phyloP scores from a whole-genome alignment of 1,139 yeast species.

The Hyphopichia fennica region DNA sequence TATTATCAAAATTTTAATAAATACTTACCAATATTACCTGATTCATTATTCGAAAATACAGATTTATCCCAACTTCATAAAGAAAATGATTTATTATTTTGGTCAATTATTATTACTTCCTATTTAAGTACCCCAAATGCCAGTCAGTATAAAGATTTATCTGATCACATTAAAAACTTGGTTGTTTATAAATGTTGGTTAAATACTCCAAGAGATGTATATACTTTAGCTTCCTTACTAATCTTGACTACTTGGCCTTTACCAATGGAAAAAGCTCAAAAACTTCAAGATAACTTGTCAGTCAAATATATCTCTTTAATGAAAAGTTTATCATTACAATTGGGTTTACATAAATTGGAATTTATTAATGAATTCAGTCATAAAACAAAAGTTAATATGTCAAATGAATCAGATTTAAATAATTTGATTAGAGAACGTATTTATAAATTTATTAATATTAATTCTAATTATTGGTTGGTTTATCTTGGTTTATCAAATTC shows the following conservation, averaged over 20 bases:
- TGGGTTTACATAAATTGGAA: slow-evolving; percentile 45
- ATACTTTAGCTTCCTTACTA: slow-evolving; percentile 39
- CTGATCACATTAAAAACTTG: slow-evolving; percentile 37
- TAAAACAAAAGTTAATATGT: slow-evolving; percentile 38
- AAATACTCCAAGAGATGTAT: slow-evolving; percentile 46
- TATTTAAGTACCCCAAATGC: slow-evolving; percentile 23
- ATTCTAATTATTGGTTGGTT: slow-evolving; percentile 47
- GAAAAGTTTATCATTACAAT: slow-evolving; percentile 42
- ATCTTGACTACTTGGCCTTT: slow-evolving; percentile 52
- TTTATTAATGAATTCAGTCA: slow-evolving; percentile 47
- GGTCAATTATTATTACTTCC: slow-evolving; percentile 43
- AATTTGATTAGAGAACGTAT: slow-evolving; percentile 43
- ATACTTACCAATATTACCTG: slow-evolving; percentile 44
- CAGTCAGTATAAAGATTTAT: slow-evolving; percentile 22
- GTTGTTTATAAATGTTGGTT: slow-evolving; percentile 48
- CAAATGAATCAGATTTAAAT: slow-evolving; percentile 33
- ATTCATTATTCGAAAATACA: slow-evolving; percentile 30
- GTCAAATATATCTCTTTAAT: slow-evolving; percentile 42
- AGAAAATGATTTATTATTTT: slow-evolving; percentile 41
- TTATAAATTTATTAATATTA: slow-evolving; percentile 44
- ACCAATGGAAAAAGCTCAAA: slow-evolving; percentile 28
- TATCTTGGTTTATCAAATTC: slow-evolving; percentile 41
- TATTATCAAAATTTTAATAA: slow-evolving; percentile 34
- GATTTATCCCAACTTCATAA: slow-evolving; percentile 21
- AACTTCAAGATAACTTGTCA: slow-evolving; percentile 35